Base-by-base conservation (phyloP, 768 basidiomycete genomes). In the Kwoniella sp. region DNA sequence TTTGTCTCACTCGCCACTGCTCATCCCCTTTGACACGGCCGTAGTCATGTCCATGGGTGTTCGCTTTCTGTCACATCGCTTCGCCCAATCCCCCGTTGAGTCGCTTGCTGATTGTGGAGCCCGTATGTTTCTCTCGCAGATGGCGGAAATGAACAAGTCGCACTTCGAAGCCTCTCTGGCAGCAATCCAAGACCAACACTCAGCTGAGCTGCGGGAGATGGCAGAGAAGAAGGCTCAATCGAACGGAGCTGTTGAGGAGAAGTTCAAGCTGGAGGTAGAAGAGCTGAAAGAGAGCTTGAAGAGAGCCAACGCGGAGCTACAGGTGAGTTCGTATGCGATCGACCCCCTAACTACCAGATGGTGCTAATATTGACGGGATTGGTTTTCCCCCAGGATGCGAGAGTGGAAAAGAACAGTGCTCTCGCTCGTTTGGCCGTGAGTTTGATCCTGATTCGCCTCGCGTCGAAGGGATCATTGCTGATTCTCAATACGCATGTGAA, bases 131-230 rank as follows among this genome's bases (percentile, higher is more conserved):
- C 4, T 20, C 34, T 4, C 23, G 26, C 55, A 75, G 74, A 66
- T 68, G n/a, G 55, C 73, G 12, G 72, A 69, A 48, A 73, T 75
- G 74, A 75, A 75, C 66, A 75, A 73, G 58, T 61, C 61, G 8
- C 70, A 72, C 55, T 74, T 74, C 58, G 59, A 69, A 41, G 54
- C 58, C 15, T 61, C 70, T 1, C 61, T 74, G 4, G 58, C 61
- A 15, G 62, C 67, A 34, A 53, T 66, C 20, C 66, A 72, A 48
- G 66, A 65, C 2, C 64, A 67, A 17, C 66, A 71, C 51, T 30
- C 31, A 0, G 17, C 38, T 13, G 66, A 69, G n/a, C 34, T 67
- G 20, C 12, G 20, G 8, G 48, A 31, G 22, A 4, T 25, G 2
- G 60, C 68, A 13, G 62, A 66, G 53, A 51, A 17, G 31, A 50